Evolutionary conservation across 495 filamentous ascomycete species (phyloP), one percentile per base, ranked within the genome.

Genomic region (Astrothelium macrocarpum): DNA sequence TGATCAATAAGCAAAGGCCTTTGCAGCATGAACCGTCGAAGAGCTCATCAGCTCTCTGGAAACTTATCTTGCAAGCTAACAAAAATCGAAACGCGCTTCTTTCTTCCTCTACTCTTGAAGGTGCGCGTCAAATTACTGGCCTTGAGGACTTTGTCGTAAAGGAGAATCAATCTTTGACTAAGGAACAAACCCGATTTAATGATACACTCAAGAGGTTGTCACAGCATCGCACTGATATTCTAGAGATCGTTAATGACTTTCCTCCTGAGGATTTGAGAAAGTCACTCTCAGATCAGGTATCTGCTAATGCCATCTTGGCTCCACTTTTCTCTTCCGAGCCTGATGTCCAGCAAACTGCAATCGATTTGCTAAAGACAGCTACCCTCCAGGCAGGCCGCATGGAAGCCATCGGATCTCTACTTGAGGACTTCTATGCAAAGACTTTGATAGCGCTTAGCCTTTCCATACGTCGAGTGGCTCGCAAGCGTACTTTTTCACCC

Each of bases 221-320:
- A 26, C 81, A 84, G 58, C 80, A 87, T 1, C 83, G 93, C 23
- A 84, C 84, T 32, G 82, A 84, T 62, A 84, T 93, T 32, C 80
- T 96, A 42, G 87, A 89, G 63, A 83, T 89, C 10, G 73, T 97
- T 32, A 84, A 83, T 34, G 87, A 91, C 60, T 95, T 94, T 71
- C 78, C 77, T 25, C 79, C 84, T 5, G 77, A 79, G 20, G 79
- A 88, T 67, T 77, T 95, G 53, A 78, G 81, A 43, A 74, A 79
- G 29, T 75, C 95, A 31, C 91, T 88, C 72, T 74, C 81, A 39
- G 81, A 81, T 59, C 78, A 81, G 42, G 79, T 82, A 60, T 83
- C 84, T 3, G 82, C 85, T 31, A 86, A 84, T 56, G 82, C 87
- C 32, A 76, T 92, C 59, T 80, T 91, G 18, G 81, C 85, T 4